Evolutionary conservation across 306 rosid genomes (phyloP).

Genomic region (Rubus idaeus): DNA sequence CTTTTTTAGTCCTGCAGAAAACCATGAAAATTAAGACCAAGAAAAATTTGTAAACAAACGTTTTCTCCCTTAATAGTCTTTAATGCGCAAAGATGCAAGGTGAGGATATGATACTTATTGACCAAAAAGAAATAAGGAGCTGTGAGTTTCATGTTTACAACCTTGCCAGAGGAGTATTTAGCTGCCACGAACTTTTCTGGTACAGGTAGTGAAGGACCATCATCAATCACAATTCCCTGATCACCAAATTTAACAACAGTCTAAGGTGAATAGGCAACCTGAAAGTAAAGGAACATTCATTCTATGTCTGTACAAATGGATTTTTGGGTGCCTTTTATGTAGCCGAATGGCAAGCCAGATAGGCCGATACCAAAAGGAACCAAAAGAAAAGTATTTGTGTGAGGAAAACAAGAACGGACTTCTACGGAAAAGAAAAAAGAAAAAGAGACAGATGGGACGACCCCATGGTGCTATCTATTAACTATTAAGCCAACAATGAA

Average conservation of each 20-base stretch:
- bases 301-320: background rate
- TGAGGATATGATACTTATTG: conserved; percentile 2
- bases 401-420: background rate
- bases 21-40: conserved; percentile 49
- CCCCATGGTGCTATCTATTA: background rate
- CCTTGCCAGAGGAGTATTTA: conserved; percentile 81
- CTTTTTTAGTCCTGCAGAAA: conserved; percentile 85
- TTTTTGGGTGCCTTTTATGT: background rate
- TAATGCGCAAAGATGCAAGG: conserved; percentile 22
- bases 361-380: background rate
- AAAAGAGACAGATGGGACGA: no score
- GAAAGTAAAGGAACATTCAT: background rate
- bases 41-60: conserved; percentile 39
- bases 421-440: background rate
- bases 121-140: conserved; percentile 24
- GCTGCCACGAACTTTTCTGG: conserved; percentile 81
- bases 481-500: background rate
- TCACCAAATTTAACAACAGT: conserved; percentile 25
- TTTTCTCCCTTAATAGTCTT: conserved; percentile 10
- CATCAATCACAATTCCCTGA: conserved; percentile 75
- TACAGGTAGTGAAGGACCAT: conserved; percentile 45
- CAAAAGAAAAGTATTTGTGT: background rate
- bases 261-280: background rate
- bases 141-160: conserved; percentile 34
- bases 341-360: background rate